These are phyloP conservation scores for Phytopythium oedochilum DNA, from an alignment of 352 stramenopile species.

Conservation along the genomic window DNA sequence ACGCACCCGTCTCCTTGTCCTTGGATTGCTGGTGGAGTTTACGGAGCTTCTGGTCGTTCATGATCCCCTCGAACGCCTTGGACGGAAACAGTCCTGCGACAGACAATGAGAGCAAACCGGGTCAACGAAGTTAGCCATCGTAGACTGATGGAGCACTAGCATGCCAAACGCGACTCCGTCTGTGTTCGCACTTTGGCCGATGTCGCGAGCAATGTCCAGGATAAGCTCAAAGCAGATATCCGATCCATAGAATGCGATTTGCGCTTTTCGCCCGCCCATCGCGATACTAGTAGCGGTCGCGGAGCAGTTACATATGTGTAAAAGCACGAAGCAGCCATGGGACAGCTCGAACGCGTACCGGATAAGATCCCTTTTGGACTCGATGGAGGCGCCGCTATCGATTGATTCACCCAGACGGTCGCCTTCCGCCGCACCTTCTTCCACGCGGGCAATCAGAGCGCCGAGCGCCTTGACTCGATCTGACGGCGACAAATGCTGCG, in stretches of 20 bases:
- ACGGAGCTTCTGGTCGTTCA: constrained; percentile 73
- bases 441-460: constrained; percentile 48
- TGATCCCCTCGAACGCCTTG: constrained; percentile 77
- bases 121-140: neutral
- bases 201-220: constrained; percentile 47
- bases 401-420: constrained; percentile 28
- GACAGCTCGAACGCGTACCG: constrained; percentile 21
- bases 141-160: neutral
- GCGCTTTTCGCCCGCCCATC: constrained; percentile 51
- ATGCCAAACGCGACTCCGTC: neutral
- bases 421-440: constrained; percentile 54
- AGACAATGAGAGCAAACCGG: neutral
- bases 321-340: neutral
- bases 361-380: constrained; percentile 70
- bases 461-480: constrained; percentile 55
- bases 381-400: constrained; percentile 27
- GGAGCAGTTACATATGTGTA: too few relatives aligned
- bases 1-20: constrained; percentile 56
- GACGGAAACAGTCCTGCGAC: constrained; percentile 55
- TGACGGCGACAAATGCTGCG: constrained; percentile 37
- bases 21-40: constrained; percentile 73
- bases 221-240: constrained; percentile 79
- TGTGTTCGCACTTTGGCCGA: constrained; percentile 37
- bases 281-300: constrained; percentile 38
- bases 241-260: constrained; percentile 72